Conservation (phyloP, 352 stramenopile species). For the Pythium oligandrum region DNA sequence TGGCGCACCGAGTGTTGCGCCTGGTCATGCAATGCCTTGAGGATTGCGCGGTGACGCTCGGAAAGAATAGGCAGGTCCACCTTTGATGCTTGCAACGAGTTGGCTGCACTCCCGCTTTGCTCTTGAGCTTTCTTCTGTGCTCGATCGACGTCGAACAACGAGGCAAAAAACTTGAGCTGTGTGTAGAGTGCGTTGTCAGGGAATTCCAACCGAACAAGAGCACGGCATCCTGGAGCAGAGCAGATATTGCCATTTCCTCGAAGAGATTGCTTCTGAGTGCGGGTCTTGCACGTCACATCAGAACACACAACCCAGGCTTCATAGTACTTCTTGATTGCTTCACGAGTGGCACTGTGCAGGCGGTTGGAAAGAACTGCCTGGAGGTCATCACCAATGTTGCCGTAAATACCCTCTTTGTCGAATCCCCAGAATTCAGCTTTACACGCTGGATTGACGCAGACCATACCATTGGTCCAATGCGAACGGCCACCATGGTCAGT, state of each 20-base stretch:
- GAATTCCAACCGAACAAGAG: slow-evolving; percentile 85
- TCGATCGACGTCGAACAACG: slow-evolving; percentile 93
- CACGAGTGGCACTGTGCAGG: slow-evolving; percentile 74
- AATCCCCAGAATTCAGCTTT: slow-evolving; percentile 81
- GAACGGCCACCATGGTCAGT: slow-evolving; percentile 4
- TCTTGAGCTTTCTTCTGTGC: slow-evolving; percentile 79
- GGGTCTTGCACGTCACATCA: slow-evolving; percentile 92
- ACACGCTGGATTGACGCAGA: slow-evolving; percentile 62
- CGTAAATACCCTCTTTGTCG: slow-evolving; percentile 70
- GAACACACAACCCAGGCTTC: slow-evolving; percentile 91
- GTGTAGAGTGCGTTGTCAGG: slow-evolving; percentile 91
- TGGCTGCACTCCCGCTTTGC: slow-evolving; percentile 36
- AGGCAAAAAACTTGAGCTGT: slow-evolving; percentile 97
- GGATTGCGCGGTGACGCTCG: slow-evolving; percentile 61
- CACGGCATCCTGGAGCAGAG: slow-evolving; percentile 89
- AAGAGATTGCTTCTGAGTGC: slow-evolving; percentile 95
- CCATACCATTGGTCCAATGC: slow-evolving; percentile 44
- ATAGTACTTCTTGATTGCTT: slow-evolving; percentile 86
- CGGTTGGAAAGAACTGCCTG: slow-evolving; percentile 76
- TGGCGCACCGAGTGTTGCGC: slow-evolving; percentile 71
- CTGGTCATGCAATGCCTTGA: slow-evolving; percentile 77
- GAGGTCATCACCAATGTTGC: slow-evolving; percentile 67
- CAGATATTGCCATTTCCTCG: slow-evolving; percentile 91
- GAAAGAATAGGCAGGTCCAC: slow-evolving; percentile 45
- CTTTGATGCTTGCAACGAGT: slow-evolving; percentile 12